Evolutionary conservation across 2,329 filamentous ascomycete genomes (phyloP), one percentile per base, ranked within the genome.

Genomic region (Arthroderma sp.): DNA sequence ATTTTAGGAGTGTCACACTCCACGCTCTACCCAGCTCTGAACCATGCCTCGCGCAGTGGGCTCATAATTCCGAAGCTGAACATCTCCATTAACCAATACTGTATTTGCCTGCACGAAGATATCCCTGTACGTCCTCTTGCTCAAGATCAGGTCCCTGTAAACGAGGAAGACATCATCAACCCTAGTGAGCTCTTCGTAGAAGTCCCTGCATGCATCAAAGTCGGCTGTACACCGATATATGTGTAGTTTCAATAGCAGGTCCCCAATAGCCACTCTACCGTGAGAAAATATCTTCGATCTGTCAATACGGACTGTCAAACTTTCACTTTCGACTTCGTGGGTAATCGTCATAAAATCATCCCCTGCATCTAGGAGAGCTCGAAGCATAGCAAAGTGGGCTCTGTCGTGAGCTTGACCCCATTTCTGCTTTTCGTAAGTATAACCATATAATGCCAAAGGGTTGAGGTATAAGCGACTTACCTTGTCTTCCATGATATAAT

Each of bases 71-170:
- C 63, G 72, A 53, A 79, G 53, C n/a, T 57, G 57, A 11, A 74
- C 67, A 42, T 61, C 52, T 6, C 62, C 67, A 9, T 58, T 61
- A 0, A 57, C 50, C 0, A 67, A 36, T 44, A 66, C 66, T 1
- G 77, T 81, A 55, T 80, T 81, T 1, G 75, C 73, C 56, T 81
- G 77, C 34, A 78, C 75, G 59, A 79, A 81, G 10, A 76, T 67
- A 57, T 76, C 70, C 31, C 73, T 63, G 2, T 76, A 74, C 47
- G 71, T 71, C 55, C 75, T 74, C 53, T 74, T 73, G 37, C 63
- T 62, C 45, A 80, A 55, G 4, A 81, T 75, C 15, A 73, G 71
- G 28, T 74, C 66, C 46, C 77, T 59, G 54, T 78, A 74, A 52
- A 67, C 50, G 58, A 77, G 53, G 63, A 62, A 74, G 39, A 73